Evolutionary conservation across 768 basidiomycete species (phyloP).

Genomic region (Naematelia aurantialba): DNA sequence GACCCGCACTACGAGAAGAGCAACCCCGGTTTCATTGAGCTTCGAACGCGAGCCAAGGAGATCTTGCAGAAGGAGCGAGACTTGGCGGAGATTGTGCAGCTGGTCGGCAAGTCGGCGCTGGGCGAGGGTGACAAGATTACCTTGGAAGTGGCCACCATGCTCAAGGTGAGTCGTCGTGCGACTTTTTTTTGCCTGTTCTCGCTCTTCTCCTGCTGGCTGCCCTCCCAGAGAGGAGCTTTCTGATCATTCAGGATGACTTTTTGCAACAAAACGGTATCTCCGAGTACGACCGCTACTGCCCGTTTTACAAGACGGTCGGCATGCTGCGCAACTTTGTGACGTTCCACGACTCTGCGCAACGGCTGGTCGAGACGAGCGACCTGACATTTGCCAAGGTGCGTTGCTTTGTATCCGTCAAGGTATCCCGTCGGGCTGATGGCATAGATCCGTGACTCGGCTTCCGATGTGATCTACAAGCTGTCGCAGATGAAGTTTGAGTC

Average conservation of each 20-base stretch:
- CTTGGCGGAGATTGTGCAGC: conserved; percentile 95
- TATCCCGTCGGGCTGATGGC: neutral
- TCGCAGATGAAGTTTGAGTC: conserved; percentile 99
- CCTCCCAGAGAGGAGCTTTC: conserved; percentile 1
- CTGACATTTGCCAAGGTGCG: conserved; percentile 50
- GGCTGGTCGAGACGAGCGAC: conserved; percentile 76
- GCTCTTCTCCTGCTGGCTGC: too few relatives aligned
- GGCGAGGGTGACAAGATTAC: conserved; percentile 98
- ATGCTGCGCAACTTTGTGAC: conserved; percentile 94
- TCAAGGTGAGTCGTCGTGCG: conserved; percentile 71
- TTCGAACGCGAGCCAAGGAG: conserved; percentile 88
- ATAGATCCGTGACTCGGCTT: conserved; percentile 77
- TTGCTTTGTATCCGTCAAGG: too few relatives aligned
- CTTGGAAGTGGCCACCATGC: conserved; percentile 91
- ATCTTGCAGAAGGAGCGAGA: conserved; percentile 98
- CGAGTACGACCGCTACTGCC: conserved; percentile 94
- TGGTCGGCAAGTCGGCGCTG: conserved; percentile 97
- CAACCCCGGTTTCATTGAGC: conserved; percentile 83
- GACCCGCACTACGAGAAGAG: conserved; percentile 87
- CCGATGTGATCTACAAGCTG: conserved; percentile 92
- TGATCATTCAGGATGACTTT: conserved; percentile 39
- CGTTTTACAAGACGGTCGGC: conserved; percentile 96
- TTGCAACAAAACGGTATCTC: conserved; percentile 96
- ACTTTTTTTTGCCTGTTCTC: conserved; percentile 43
- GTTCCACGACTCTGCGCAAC: conserved; percentile 86